Percentiles rank a stretch among this genome's conserved stretches.
Evolutionary conservation across 352 stramenopile genomes (phyloP).

Genomic region (Globisporangium canariense): DNA sequence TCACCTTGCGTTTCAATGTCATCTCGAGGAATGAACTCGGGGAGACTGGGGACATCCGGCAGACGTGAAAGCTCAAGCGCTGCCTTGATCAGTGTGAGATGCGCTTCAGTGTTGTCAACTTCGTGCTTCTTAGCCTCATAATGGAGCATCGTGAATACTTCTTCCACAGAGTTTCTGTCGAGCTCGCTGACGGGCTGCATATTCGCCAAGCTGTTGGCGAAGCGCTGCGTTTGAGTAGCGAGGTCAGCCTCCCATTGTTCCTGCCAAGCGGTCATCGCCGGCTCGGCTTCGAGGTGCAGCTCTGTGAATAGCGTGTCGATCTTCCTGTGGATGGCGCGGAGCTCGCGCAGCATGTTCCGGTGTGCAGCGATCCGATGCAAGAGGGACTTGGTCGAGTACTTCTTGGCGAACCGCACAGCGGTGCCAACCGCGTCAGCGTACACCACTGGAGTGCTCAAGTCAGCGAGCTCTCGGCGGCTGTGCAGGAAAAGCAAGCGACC

Average conservation of each 20-base stretch:
- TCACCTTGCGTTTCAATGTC: background rate
- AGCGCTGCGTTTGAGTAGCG: background rate
- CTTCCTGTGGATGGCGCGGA: background rate
- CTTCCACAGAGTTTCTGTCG: background rate
- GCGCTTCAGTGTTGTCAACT: background rate
- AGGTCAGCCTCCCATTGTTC: background rate
- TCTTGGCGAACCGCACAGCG: background rate
- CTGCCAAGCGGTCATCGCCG: background rate
- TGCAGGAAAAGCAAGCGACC: background rate
- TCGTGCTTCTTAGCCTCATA: background rate
- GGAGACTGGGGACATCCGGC: background rate
- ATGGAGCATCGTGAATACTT: background rate
- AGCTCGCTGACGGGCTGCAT: background rate
- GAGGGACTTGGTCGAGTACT: background rate
- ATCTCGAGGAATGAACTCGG: background rate
- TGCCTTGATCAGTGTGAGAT: background rate
- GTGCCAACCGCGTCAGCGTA: background rate
- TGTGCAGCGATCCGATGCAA: background rate
- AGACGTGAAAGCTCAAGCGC: background rate
- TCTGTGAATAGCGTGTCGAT: background rate
- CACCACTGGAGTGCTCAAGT: background rate
- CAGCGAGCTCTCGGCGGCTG: background rate
- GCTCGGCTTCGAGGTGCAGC: background rate
- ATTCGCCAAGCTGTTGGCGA: background rate
- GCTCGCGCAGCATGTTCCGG: background rate